Base-by-base conservation (phyloP, 345 rosid species). In the Pistacia vera region DNA sequence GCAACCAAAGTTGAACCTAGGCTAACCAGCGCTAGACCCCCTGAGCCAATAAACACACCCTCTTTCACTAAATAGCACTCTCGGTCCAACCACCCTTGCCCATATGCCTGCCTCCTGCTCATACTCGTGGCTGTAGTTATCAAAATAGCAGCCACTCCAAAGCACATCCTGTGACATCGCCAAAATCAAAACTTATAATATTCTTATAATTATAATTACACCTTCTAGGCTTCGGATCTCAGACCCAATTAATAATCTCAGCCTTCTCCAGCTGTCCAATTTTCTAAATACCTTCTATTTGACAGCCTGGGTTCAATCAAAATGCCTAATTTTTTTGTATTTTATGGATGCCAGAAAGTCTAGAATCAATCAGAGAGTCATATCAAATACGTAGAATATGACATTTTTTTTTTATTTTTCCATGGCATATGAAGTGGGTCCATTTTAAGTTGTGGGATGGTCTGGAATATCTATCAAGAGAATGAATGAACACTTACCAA, bases 81-180 rank as follows among this genome's bases (percentile, higher is more conserved):
- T 17, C 82, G 83, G 9, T 90, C 85, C 11, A 92, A 62, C 98
- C 98, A 92, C 28, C 97, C 98, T 72, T 78, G 75, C 8, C 97
- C 91, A 52, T 89, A 95, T 2, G 67, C 33, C 68, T 95, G 98
- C 66, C n/a, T 68, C 69, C 79, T 80, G 89, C 89, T 91, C 94
- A 95, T 92, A 70, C 92, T 95, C 18, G 88, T 86, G 63, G 92
- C 90, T 10, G 81, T 81, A 20, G 92, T 71, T 44, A 95, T 30
- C 28, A 95, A 55, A 33, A 84, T 72, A 2, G 75, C 84, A 7
- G 82, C 93, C 18, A 84, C 44, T 63, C 89, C 95, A 70, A 88
- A 92, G 85, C 84, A 83, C 11, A 82, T 75, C 98, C 98, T 94
- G 85, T 80, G 36, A 49, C 38, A 65, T 28, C 36, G 25, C 16